phyloP scores from a whole-genome alignment of 768 basidiomycete genomes.

The Harrya chromipes region DNA sequence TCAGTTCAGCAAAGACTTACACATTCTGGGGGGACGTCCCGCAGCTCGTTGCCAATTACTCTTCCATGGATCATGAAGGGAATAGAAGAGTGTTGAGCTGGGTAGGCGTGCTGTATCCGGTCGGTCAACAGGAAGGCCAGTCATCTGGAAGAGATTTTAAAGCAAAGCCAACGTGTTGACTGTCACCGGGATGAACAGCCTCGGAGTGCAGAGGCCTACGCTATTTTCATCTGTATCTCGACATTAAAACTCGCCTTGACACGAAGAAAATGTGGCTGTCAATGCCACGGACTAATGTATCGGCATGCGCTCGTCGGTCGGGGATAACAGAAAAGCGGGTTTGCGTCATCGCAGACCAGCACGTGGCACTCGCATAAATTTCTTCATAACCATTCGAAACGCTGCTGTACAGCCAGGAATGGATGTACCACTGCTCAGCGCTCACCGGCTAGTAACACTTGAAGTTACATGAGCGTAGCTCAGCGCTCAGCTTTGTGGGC shows the following conservation, averaged over 20 bases:
- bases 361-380: conserved; percentile 6
- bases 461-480: not conserved
- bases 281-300: conserved; percentile 8
- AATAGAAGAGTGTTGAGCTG: conserved; percentile 16
- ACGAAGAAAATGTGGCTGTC: conserved; percentile 28
- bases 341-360: conserved; percentile 22
- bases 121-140: conserved; percentile 15
- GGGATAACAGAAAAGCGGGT: conserved; percentile 10
- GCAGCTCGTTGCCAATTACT: conserved; percentile 30
- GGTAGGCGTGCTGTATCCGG: conserved; percentile 13
- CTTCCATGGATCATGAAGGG: conserved; percentile 26
- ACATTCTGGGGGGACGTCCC: conserved; percentile 28
- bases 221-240: conserved; percentile 16
- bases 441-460: not conserved
- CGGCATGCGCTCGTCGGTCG: conserved; percentile 10
- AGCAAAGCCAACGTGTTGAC: conserved; percentile 22
- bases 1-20: conserved; percentile 16
- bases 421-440: not conserved
- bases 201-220: conserved; percentile 11
- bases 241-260: conserved; percentile 15
- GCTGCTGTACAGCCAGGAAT: conserved; percentile 13
- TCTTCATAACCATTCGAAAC: not conserved
- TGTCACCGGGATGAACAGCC: conserved; percentile 28
- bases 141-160: conserved; percentile 28
- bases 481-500: conserved; percentile 7